Evolutionary conservation across 164 flowering plant genomes (phyloP).

Genomic region (Houttuynia cordata): DNA sequence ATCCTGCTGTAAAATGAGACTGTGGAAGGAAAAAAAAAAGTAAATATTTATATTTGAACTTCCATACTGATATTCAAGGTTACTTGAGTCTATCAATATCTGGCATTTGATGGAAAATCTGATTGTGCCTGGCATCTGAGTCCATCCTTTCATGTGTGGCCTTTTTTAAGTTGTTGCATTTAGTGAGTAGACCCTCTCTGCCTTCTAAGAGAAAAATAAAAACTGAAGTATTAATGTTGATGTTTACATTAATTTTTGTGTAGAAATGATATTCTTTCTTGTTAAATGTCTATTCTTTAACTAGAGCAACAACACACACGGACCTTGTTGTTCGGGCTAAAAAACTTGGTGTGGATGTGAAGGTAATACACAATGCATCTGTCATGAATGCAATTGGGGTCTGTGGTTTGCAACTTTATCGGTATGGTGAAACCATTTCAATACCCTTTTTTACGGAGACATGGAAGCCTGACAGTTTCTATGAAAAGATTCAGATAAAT

Average conservation of each 20-base stretch:
- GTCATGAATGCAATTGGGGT: constrained; percentile 92
- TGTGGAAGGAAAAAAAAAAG: no score
- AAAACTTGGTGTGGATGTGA: constrained; percentile 62
- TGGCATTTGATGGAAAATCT: no score
- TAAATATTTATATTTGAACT: neutral
- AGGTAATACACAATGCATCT: constrained; percentile 84
- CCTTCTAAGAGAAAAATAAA: no score
- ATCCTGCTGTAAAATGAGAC: no score
- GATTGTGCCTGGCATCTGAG: no score
- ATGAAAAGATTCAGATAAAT: constrained; percentile 70
- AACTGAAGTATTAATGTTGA: neutral
- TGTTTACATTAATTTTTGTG: neutral
- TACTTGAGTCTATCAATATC: no score
- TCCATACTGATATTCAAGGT: neutral
- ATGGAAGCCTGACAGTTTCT: constrained; percentile 93
- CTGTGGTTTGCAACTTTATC: constrained; percentile 91
- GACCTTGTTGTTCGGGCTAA: constrained; percentile 92
- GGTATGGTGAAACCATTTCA: constrained; percentile 85
- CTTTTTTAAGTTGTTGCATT: no score
- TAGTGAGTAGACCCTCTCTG: no score
- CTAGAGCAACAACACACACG: constrained; percentile 86
- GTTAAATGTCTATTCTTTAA: neutral
- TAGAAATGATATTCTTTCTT: neutral
- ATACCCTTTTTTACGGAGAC: constrained; percentile 89
- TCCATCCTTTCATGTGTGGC: no score